Conservation (phyloP, 768 basidiomycete genomes). For the Termitomyces sp. region DNA sequence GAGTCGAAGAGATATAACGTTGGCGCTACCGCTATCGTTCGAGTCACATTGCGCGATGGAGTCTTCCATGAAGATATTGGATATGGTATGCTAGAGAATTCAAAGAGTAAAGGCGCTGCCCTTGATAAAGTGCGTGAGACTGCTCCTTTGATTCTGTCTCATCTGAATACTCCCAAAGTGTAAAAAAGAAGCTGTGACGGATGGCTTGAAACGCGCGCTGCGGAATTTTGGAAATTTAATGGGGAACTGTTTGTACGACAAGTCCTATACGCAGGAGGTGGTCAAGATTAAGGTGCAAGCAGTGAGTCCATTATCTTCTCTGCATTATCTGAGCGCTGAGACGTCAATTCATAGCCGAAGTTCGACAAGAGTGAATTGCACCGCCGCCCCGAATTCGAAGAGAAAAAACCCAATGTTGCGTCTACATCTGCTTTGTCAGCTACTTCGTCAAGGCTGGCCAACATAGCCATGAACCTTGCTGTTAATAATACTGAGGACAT, state of each 20-base stretch:
- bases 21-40: slow-evolving; percentile 79
- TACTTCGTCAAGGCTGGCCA: slow-evolving; percentile 10
- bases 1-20: slow-evolving; percentile 61
- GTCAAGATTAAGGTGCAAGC: slow-evolving; percentile 81
- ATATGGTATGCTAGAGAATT: slow-evolving; percentile 82
- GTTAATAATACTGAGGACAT: not conserved
- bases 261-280: slow-evolving; percentile 78
- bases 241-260: slow-evolving; percentile 98
- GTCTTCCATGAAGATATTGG: slow-evolving; percentile 92
- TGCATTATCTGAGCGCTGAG: not conserved
- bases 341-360: slow-evolving; percentile 41
- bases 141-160: not conserved
- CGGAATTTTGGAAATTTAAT: slow-evolving; percentile 91
- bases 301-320: slow-evolving; percentile 40
- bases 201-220: slow-evolving; percentile 86
- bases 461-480: not conserved
- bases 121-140: slow-evolving; percentile 78
- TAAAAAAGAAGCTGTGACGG: slow-evolving; percentile 98
- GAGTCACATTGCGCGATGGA: slow-evolving; percentile 86
- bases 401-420: slow-evolving; percentile 26
- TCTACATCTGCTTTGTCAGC: slow-evolving; percentile 2
- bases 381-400: slow-evolving; percentile 64
- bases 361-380: slow-evolving; percentile 64
- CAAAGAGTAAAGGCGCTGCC: slow-evolving; percentile 77
- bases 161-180: slow-evolving; percentile 47